phyloP scores from a whole-genome alignment of 352 stramenopile species.

The Bremia lactucae region DNA sequence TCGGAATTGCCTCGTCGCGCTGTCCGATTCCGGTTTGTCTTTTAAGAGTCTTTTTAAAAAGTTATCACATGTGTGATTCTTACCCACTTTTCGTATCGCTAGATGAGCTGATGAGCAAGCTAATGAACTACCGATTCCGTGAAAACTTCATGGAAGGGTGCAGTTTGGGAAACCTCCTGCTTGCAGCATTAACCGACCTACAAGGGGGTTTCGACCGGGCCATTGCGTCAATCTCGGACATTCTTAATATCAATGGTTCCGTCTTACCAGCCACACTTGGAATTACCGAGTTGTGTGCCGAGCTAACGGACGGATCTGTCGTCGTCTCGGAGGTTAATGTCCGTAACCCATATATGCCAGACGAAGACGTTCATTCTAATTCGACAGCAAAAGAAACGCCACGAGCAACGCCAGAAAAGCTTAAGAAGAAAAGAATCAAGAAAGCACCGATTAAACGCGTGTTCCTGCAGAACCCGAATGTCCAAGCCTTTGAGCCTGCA shows the following conservation, averaged over 20 bases:
- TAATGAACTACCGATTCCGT: constrained; percentile 85
- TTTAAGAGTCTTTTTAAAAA: background rate
- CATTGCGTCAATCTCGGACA: constrained; percentile 71
- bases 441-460: constrained; percentile 74
- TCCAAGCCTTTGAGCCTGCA: constrained; percentile 56
- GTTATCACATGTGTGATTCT: background rate
- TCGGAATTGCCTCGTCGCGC: constrained; percentile 75
- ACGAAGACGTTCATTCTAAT: constrained; percentile 16
- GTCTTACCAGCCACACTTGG: constrained; percentile 77
- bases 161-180: constrained; percentile 70
- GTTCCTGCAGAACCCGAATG: constrained; percentile 63
- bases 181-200: constrained; percentile 74
- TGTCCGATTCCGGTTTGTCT: constrained; percentile 64
- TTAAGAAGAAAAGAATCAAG: constrained; percentile 26
- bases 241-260: constrained; percentile 75
- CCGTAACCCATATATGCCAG: constrained; percentile 40
- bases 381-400: constrained; percentile 12
- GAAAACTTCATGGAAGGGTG: constrained; percentile 84
- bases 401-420: constrained; percentile 11
- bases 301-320: constrained; percentile 55
- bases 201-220: constrained; percentile 74
- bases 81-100: background rate
- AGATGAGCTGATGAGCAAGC: constrained; percentile 79
- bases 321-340: constrained; percentile 81
- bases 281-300: constrained; percentile 70